phyloP scores from a whole-genome alignment of 768 basidiomycete species.

The Suillus lakei region DNA sequence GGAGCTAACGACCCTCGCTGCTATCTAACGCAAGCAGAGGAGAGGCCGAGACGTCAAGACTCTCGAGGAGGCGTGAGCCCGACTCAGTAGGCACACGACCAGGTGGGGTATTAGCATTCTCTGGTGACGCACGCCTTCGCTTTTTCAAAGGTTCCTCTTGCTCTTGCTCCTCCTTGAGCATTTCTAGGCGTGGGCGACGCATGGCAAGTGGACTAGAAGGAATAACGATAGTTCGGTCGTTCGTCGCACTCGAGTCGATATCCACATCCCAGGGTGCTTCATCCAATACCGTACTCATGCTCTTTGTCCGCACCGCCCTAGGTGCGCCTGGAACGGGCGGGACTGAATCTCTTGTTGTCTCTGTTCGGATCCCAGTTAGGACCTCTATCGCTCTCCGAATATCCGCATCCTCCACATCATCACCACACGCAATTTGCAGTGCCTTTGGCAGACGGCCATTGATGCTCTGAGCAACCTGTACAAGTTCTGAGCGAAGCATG shows the following conservation, averaged over 20 bases:
- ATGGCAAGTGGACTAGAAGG: conserved; percentile 34
- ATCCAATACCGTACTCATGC: background rate
- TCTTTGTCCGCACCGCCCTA: background rate
- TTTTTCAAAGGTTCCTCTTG: conserved; percentile 14
- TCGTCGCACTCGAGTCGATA: conserved; percentile 9
- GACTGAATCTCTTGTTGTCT: background rate
- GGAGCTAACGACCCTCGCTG: background rate
- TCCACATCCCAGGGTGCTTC: conserved; percentile 11
- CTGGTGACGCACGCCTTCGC: conserved; percentile 9
- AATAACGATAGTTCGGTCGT: conserved; percentile 16
- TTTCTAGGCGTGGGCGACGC: conserved; percentile 18
- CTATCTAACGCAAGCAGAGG: conserved; percentile 21
- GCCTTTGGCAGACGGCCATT: conserved; percentile 60
- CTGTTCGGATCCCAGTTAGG: conserved; percentile 56
- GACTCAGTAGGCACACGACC: conserved; percentile 4
- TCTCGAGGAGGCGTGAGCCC: conserved; percentile 29
- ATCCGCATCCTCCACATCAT: conserved; percentile 43
- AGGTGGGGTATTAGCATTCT: background rate
- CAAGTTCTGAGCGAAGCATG: conserved; percentile 60
- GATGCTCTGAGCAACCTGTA: conserved; percentile 54
- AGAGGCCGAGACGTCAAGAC: conserved; percentile 32
- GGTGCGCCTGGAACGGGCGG: background rate
- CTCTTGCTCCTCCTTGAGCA: conserved; percentile 35
- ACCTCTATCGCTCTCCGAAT: conserved; percentile 63
- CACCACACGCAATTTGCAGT: conserved; percentile 51